Percentiles rank a stretch among this genome's conserved stretches.
These are phyloP conservation scores for Fusarium nanum DNA, from an alignment of 2,329 filamentous ascomycete species.

Conservation along the genomic window DNA sequence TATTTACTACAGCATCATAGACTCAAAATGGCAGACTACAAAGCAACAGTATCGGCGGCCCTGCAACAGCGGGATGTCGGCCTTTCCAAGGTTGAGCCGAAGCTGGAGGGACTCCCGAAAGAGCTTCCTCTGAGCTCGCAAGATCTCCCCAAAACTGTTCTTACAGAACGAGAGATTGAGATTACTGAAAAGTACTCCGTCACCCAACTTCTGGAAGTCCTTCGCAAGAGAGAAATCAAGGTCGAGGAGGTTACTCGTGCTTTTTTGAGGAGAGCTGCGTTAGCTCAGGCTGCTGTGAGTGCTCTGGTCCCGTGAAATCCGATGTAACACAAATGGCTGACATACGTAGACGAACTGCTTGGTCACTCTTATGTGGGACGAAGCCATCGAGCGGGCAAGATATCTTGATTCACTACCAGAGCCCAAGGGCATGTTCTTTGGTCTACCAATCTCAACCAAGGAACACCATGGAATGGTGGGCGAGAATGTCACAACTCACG, in stretches of 20 bases:
- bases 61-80: conserved; percentile 36
- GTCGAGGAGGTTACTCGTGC: conserved; percentile 47
- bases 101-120: conserved; percentile 40
- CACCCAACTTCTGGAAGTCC: conserved; percentile 33
- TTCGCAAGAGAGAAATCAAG: conserved; percentile 37
- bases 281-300: conserved; percentile 45
- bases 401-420: conserved; percentile 51
- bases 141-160: conserved; percentile 34
- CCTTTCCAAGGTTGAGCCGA: conserved; percentile 45
- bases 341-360: conserved; percentile 48
- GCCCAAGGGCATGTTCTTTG: conserved; percentile 50
- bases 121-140: conserved; percentile 41
- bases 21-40: conserved; percentile 18
- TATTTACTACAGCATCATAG: background rate
- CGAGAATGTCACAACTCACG: conserved; percentile 44
- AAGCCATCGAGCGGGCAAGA: conserved; percentile 50
- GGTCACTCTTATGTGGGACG: conserved; percentile 51
- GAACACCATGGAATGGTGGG: conserved; percentile 54
- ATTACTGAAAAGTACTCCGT: conserved; percentile 47
- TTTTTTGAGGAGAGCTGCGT: conserved; percentile 43
- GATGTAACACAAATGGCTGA: background rate
- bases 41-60: conserved; percentile 24
- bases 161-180: conserved; percentile 46
- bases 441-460: conserved; percentile 52
- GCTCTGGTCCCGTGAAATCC: too few species aligned